Base-by-base conservation (phyloP, 2,329 filamentous ascomycete species). In the Phyllosticta ampelicida region DNA sequence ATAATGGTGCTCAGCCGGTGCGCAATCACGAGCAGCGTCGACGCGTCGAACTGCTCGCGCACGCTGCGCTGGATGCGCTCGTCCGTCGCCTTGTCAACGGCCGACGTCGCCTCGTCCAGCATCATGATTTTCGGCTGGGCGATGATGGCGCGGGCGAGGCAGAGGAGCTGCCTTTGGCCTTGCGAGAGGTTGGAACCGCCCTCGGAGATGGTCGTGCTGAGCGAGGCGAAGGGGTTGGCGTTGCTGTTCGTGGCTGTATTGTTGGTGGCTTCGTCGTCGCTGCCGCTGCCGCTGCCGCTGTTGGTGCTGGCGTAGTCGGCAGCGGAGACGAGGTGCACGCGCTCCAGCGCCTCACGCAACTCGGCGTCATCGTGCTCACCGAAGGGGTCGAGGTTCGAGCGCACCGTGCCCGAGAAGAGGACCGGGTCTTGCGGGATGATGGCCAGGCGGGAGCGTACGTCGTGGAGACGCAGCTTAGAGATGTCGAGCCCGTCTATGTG, bases 381-480 rank as follows among this genome's bases (percentile, higher is more conserved):
- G 64, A 91, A 90, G 0, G 88, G 85, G 66, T 94, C 89, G 4
- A 94, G 78, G 65, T 92, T 92, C 50, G 79, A 83, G 49, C 88
- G 80, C 19, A 94, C 76, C 0, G 87, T 90, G 20, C 89, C 89
- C 0, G 85, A 88, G 73, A 94, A 92, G 6, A 94, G 78, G 1
- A 91, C 87, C 0, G 89, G 88, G 63, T 92, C 88, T 72, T 90
- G 86, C 1, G 89, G 88, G 56, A 94, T 92, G 63, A 94, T 91
- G 44, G 87, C 86, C 0, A 94, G 73, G 0, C 87, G 79, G n/a
- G 82, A 85, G 21, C 89, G 81, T 10, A 94, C 75, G 58, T 86
- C 83, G 58, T 86, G 79, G 0, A 91, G 77, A 56, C 80, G 81
- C 65, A 91, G 81, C 65, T 81, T 86, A 20, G 86, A 85, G 55